Base-by-base conservation (phyloP, 2,329 filamentous ascomycete species). In the Alternaria dauci region DNA sequence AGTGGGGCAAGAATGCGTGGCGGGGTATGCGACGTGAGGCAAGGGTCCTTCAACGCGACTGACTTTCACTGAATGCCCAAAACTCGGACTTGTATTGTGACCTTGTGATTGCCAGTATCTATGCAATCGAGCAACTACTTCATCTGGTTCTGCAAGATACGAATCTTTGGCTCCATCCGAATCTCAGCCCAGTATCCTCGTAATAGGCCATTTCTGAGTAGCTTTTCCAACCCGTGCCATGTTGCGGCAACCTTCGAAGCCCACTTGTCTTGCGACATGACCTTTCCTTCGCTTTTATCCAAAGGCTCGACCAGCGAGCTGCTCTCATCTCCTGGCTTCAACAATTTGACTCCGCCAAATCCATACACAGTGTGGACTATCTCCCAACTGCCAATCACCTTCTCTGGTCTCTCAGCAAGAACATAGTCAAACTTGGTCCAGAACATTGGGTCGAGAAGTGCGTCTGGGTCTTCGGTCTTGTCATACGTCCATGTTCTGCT, bases 341-440 rank as follows among this genome's bases (percentile, higher is more conserved):
- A 20, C 8, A 86, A 38, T 8, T 74, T 76, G 30, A 88, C 65
- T 0, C 85, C 85, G 6, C 80, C 81, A 67, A 85, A 87, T 0
- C 81, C 84, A 55, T 82, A 76, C 2, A 88, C 78, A 2, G 80
- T 80, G 34, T 82, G 80, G 2, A 85, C 71, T 8, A 83, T 79
- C 44, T 83, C 78, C 87, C 87, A 89, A 4, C 73, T 77, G 0
- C 81, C 82, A 47, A 86, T 84, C 28, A 81, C 68, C 62, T 78
- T 74, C 63, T 81, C 74, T 9, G 84, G 79, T 58, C 78, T 75
- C 73, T 89, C 87, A 1, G 84, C 80, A 25, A 89, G 75, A 2
- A 83, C 83, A 65, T 87, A 89, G 65, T 89, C 85, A 60, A 89
- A 87, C 6, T 78, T 74, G 1, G 79, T 73, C 87, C 87, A 89